Percentiles rank a stretch among this genome's conserved stretches.
Evolutionary conservation across 345 rosid species (phyloP).

Genomic region (Alliaria petiolata): DNA sequence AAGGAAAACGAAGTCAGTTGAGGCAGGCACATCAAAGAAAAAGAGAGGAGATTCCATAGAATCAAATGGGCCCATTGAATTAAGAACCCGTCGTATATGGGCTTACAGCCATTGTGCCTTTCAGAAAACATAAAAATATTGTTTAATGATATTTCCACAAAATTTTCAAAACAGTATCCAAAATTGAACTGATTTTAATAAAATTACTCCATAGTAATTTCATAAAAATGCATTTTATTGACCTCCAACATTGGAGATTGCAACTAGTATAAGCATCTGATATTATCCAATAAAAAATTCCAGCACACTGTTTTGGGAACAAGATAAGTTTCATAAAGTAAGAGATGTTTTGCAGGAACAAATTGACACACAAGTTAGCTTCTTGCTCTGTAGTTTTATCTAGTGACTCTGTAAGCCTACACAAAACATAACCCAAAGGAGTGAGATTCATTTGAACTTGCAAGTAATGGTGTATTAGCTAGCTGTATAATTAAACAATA

Average conservation of each 20-base stretch:
- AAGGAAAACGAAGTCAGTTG: neutral
- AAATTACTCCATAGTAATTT: neutral
- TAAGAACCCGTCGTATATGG: neutral
- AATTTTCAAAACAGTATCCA: neutral
- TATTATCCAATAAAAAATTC: neutral
- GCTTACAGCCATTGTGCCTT: neutral
- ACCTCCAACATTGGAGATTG: neutral
- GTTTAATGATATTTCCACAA: too few relatives aligned
- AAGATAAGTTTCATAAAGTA: neutral
- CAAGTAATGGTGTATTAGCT: neutral
- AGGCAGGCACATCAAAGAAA: conserved; percentile 11
- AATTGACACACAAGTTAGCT: neutral
- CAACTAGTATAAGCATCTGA: neutral
- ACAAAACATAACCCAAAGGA: neutral
- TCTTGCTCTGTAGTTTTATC: neutral
- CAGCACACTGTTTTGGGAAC: neutral
- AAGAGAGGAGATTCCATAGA: neutral
- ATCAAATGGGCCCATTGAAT: neutral
- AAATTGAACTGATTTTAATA: neutral
- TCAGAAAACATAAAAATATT: too few relatives aligned
- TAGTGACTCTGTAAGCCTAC: neutral
- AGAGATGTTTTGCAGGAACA: neutral
- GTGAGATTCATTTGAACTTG: neutral
- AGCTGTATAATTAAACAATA: neutral
- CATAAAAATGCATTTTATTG: neutral